Conservation (phyloP, 345 rosid species). For the Cardiospermum halicacabum region DNA sequence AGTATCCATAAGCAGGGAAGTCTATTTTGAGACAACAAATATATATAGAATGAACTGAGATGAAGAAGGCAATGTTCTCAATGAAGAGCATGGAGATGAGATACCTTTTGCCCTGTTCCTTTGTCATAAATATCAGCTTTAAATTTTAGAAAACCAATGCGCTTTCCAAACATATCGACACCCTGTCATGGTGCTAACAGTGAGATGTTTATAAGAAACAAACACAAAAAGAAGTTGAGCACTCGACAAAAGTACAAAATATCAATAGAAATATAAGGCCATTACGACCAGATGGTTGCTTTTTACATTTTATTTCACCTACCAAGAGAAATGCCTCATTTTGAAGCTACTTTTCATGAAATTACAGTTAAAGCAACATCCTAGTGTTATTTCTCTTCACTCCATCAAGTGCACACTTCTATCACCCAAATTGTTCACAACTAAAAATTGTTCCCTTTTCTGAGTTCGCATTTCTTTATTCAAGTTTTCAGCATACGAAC, state of each 20-base stretch:
- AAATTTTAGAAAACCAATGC: conserved; percentile 84
- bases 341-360: too few species aligned
- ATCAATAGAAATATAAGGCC: too few species aligned
- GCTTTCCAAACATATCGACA: conserved; percentile 83
- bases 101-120: conserved; percentile 69
- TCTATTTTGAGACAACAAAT: neutral
- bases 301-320: too few species aligned
- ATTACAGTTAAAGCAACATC: too few species aligned
- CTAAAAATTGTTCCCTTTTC: too few species aligned
- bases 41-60: neutral
- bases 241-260: too few species aligned
- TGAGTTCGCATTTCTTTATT: neutral
- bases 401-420: too few species aligned
- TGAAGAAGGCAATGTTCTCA: neutral
- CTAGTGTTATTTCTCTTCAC: too few species aligned
- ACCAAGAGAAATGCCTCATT: too few species aligned
- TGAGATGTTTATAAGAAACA: neutral
- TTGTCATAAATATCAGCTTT: conserved; percentile 66
- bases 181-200: conserved; percentile 42
- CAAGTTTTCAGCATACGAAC: neutral
- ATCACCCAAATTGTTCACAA: too few species aligned
- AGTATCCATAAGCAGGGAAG: neutral
- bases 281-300: too few species aligned
- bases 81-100: conserved; percentile 17
- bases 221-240: neutral